Base-by-base conservation (phyloP, 495 filamentous ascomycete species). In the Talaromyces adpressus region DNA sequence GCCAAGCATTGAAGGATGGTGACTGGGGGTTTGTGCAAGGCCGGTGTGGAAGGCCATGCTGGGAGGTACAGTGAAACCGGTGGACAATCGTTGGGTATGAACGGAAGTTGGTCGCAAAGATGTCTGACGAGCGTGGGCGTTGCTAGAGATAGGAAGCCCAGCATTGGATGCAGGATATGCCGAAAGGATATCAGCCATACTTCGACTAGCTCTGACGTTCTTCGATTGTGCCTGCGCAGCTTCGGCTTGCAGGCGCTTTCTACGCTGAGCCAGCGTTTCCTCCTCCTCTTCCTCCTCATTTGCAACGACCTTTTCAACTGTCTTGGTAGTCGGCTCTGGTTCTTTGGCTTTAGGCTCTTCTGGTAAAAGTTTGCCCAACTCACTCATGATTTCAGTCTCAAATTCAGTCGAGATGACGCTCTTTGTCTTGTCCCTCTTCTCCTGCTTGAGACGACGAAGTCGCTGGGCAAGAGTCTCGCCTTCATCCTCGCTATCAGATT, bases 221-320 rank as follows among this genome's bases (percentile, higher is more conserved):
- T 69, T 73, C 59, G 72, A 51, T 74, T 73, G 82, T 53, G 27
- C 27, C 29, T 52, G 39, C 64, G 87, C 81, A 11, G 81, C 81
- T 74, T 93, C 89, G 52, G 83, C 86, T 72, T 92, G 90, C 1
- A 98, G 82, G 14, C 94, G 85, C 63, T 81, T 85, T 4, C 92
- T 87, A 7, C 93, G 87, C 70, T 98, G 91, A 12, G 87, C 94
- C 2, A 98, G 83, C 0, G 93, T 96, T 71, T 98, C 93, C 65
- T 96, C 91, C 63, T 85, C 89, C 6, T 77, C 93, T 65, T 96
- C 91, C 62, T 85, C 89, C 4, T 77, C 47, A 63, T 64, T 18
- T 34, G 29, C 11, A 34, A 41, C 60, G 6, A 9, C 16, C 20
- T 49, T 49, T n/a, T 52, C 16, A 22, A 14, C 27, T 36, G 56